Base-by-base conservation (phyloP, 331 rosid genomes). In the Rosa hybrid region DNA sequence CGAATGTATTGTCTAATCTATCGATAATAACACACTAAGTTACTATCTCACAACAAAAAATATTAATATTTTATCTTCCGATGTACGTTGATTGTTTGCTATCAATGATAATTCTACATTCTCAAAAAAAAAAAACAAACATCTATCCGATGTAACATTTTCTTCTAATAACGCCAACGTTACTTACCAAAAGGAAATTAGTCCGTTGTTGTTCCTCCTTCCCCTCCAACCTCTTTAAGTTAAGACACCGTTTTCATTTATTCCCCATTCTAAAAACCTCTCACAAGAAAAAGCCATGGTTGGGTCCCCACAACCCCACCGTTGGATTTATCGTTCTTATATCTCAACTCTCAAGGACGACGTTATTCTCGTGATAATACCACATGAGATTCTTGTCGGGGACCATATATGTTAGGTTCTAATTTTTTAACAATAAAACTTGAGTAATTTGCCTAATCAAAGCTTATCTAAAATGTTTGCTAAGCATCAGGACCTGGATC, bases 231-330 rank as follows among this genome's bases (percentile, higher is more conserved):
- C n/a, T 0, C 17, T 0, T 13, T 27, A 64, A 65, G 70, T 23
- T 34, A 7, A 65, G 8, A 72, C 82, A 50, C 82, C 67, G 23
- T 78, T 83, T 53, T 73, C 53, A 42, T 64, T 77, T 63, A 42
- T 49, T 45, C 49, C 21, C n/a, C 25, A 27, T 27, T 27, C 30
- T 27, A 27, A 27, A 27, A 41, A 39, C 53, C 23, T 67, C 73
- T 44, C 77, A 74, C 77, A 74, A 68, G 74, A 9, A 60, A 49
- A 60, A 25, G 17, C 60, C 56, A 63, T 59, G 7, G 34, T 77
- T 60, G 81, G 75, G 80, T 17, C 25, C 80, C 79, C 64, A 23
- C 39, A 5, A 9, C 12, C 45, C 38, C 59, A 49, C 64, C 51
- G 21, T 39, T 5, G 41, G 8, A 12, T 73, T 34, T 54, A 38